Percentiles rank a stretch among this genome's conserved stretches.
These are phyloP conservation scores for Umbelopsis vinacea DNA, from an alignment of 192 early-diverging fungal genomes.

Conservation along the genomic window DNA sequence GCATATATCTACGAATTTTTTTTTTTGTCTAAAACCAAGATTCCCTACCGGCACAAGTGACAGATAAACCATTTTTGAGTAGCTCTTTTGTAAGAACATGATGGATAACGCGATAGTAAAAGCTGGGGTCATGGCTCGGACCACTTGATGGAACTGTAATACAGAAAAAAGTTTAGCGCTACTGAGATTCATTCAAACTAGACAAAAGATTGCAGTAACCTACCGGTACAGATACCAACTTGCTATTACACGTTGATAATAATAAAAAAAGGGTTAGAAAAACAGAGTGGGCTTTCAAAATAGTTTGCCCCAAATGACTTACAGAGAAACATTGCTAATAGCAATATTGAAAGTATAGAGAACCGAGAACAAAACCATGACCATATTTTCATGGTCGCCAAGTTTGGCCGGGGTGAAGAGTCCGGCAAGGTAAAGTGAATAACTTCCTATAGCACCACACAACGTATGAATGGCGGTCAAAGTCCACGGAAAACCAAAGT, in stretches of 20 bases:
- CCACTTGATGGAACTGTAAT: constrained; percentile 72
- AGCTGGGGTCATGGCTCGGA: constrained; percentile 70
- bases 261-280: too few relatives aligned
- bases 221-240: constrained; percentile 17
- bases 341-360: constrained; percentile 93
- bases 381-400: constrained; percentile 59
- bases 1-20: constrained; percentile 4
- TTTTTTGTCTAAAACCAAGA: not conserved
- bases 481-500: constrained; percentile 85
- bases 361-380: constrained; percentile 79
- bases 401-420: constrained; percentile 58
- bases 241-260: not conserved
- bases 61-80: constrained; percentile 44
- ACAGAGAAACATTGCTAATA: constrained; percentile 81
- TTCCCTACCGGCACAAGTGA: constrained; percentile 50
- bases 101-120: constrained; percentile 61
- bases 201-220: not conserved
- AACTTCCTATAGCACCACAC: constrained; percentile 70
- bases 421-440: constrained; percentile 49
- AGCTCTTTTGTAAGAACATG: constrained; percentile 39
- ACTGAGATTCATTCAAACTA: not conserved
- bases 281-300: too few relatives aligned
- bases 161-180: not conserved
- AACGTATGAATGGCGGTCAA: constrained; percentile 85
- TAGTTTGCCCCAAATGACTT: constrained; percentile 49